Conservation (phyloP, 1,139 yeast species). For the Arxiozyma heterogenica region DNA sequence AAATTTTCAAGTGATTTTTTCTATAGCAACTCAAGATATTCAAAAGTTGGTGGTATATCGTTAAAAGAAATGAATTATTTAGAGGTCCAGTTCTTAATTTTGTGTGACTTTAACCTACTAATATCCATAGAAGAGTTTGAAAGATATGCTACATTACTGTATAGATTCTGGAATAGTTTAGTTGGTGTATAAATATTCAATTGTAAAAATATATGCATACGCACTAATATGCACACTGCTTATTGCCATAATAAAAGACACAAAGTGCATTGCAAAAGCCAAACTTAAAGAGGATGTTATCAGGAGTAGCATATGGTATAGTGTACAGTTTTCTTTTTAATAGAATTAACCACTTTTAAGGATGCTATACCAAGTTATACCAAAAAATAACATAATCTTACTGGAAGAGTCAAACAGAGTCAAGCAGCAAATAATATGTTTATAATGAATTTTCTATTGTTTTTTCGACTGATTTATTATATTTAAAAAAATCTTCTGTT, state of each 20-base stretch:
- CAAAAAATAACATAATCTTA: too few relatives aligned
- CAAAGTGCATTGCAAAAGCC: background rate
- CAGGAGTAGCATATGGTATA: too few relatives aligned
- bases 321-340: too few relatives aligned
- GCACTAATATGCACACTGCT: background rate
- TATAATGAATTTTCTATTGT: too few relatives aligned
- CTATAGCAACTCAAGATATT: constrained; percentile 91
- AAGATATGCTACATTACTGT: constrained; percentile 75
- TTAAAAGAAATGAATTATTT: constrained; percentile 86
- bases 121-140: constrained; percentile 87
- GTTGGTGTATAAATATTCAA: background rate
- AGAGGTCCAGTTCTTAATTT: constrained; percentile 76
- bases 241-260: background rate
- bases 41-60: constrained; percentile 95
- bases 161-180: constrained; percentile 41
- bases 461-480: background rate
- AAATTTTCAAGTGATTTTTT: constrained; percentile 94
- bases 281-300: background rate
- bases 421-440: too few relatives aligned
- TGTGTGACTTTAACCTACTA: constrained; percentile 80
- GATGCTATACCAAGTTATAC: too few relatives aligned
- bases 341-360: background rate
- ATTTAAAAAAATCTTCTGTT: too few relatives aligned
- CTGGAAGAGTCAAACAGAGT: too few relatives aligned
- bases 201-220: background rate